These are phyloP conservation scores for Blastomyces percursus DNA, from an alignment of 2,329 filamentous ascomycete genomes.

Conservation along the genomic window DNA sequence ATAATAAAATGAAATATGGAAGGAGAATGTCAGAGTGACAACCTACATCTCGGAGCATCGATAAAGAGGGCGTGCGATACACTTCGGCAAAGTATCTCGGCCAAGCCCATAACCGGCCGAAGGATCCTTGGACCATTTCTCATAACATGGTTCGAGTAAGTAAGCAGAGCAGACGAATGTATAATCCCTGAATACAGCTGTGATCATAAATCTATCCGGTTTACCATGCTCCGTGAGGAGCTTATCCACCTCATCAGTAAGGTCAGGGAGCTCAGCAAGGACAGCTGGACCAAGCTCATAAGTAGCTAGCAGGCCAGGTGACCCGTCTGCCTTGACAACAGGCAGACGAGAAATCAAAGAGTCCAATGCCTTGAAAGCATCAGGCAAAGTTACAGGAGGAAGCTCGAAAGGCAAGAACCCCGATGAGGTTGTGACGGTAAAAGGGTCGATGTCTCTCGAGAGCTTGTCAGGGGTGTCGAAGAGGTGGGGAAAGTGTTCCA, in stretches of 20 bases:
- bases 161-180: slow-evolving; percentile 84
- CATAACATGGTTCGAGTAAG: slow-evolving; percentile 81
- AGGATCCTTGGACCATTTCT: slow-evolving; percentile 47
- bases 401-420: slow-evolving; percentile 36
- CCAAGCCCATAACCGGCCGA: slow-evolving; percentile 70
- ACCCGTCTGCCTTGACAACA: slow-evolving; percentile 61
- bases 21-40: not conserved
- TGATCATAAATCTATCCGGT: slow-evolving; percentile 65
- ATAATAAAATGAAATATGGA: slow-evolving; percentile 13
- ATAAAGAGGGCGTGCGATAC: slow-evolving; percentile 70
- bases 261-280: slow-evolving; percentile 61
- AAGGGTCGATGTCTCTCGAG: slow-evolving; percentile 34
- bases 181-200: slow-evolving; percentile 83
- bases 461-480: slow-evolving; percentile 34
- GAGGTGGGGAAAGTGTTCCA: slow-evolving; percentile 35
- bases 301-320: slow-evolving; percentile 64
- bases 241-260: slow-evolving; percentile 61
- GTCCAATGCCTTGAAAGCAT: slow-evolving; percentile 62
- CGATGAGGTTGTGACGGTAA: slow-evolving; percentile 38
- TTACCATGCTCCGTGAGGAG: slow-evolving; percentile 42
- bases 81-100: slow-evolving; percentile 58
- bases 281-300: slow-evolving; percentile 67
- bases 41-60: slow-evolving; percentile 77
- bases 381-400: slow-evolving; percentile 47
- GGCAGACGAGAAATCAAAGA: slow-evolving; percentile 66